These are phyloP conservation scores for Amaranthus cruentus DNA, from an alignment of 148 eudicot genomes.

Conservation along the genomic window DNA sequence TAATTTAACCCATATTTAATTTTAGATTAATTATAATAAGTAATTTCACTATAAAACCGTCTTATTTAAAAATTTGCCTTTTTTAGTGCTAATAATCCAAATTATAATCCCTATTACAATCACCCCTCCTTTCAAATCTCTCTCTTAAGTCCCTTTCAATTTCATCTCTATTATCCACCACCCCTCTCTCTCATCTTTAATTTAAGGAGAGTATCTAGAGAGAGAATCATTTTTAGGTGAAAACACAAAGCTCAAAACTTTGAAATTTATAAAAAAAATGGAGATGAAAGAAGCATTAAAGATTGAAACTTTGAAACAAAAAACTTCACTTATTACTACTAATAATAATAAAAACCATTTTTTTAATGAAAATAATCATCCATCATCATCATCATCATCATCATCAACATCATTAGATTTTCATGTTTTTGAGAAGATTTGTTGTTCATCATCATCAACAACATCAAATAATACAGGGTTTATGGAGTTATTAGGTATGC, in stretches of 20 bases:
- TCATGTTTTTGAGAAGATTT: neutral
- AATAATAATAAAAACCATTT: slow-evolving; percentile 1
- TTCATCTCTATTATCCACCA: neutral
- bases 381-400: slow-evolving; percentile 11
- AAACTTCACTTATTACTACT: neutral
- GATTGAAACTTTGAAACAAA: slow-evolving; percentile 23
- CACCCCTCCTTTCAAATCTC: slow-evolving; percentile 7
- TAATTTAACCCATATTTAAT: too few species aligned
- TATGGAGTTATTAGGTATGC: slow-evolving; percentile 66
- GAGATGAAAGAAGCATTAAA: slow-evolving; percentile 19
- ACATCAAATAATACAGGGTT: slow-evolving; percentile 34
- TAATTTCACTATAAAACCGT: too few species aligned
- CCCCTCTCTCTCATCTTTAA: slow-evolving; percentile 8
- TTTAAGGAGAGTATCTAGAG: slow-evolving; percentile 16
- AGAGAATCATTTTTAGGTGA: slow-evolving; percentile 12
- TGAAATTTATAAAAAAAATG: neutral
- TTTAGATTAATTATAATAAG: too few species aligned
- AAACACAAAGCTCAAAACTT: slow-evolving; percentile 14
- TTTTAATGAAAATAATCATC: slow-evolving; percentile 7
- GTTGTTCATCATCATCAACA: slow-evolving; percentile 1
- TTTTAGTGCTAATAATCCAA: too few species aligned
- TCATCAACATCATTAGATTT: slow-evolving; percentile 3
- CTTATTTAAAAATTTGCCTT: too few species aligned
- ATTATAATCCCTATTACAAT: neutral
- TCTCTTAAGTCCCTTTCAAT: slow-evolving; percentile 9